Conservation (phyloP, 139 green algal genomes). For the Monoraphidium neglectum region DNA sequence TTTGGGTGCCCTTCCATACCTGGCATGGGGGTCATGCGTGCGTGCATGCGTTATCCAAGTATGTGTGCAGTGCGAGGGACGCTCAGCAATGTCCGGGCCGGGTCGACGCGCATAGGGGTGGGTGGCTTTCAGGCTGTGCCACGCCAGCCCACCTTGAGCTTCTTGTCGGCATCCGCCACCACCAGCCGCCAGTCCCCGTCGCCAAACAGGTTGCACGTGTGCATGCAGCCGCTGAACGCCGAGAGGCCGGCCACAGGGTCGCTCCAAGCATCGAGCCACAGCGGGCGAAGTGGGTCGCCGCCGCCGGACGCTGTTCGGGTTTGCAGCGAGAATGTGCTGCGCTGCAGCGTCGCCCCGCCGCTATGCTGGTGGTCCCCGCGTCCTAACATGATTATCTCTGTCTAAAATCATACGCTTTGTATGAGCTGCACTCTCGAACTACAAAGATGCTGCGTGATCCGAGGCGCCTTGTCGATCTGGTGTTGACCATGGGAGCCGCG, state of each 20-base stretch:
- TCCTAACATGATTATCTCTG: too few species aligned
- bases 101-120: background rate
- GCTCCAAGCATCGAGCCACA: slow-evolving; percentile 33
- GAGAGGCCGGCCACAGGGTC: slow-evolving; percentile 32
- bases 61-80: too few species aligned
- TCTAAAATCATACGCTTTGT: too few species aligned
- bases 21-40: slow-evolving; percentile 21
- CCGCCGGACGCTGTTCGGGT: background rate
- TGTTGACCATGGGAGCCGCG: too few species aligned
- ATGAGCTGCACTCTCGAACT: too few species aligned
- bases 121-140: background rate
- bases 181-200: slow-evolving; percentile 73
- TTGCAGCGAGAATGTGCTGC: too few species aligned
- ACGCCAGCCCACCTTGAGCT: slow-evolving; percentile 55
- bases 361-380: too few species aligned
- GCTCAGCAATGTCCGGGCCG: background rate
- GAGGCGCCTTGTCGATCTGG: too few species aligned
- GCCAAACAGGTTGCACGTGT: slow-evolving; percentile 61
- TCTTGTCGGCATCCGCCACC: slow-evolving; percentile 64
- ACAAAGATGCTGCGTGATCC: too few species aligned
- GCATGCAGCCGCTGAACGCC: slow-evolving; percentile 25
- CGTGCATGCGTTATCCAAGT: background rate
- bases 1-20: slow-evolving; percentile 69
- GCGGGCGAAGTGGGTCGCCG: slow-evolving; percentile 2
- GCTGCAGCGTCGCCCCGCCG: too few species aligned